phyloP scores from a whole-genome alignment of 208 protist genomes.

The Crithidia expoeki region DNA sequence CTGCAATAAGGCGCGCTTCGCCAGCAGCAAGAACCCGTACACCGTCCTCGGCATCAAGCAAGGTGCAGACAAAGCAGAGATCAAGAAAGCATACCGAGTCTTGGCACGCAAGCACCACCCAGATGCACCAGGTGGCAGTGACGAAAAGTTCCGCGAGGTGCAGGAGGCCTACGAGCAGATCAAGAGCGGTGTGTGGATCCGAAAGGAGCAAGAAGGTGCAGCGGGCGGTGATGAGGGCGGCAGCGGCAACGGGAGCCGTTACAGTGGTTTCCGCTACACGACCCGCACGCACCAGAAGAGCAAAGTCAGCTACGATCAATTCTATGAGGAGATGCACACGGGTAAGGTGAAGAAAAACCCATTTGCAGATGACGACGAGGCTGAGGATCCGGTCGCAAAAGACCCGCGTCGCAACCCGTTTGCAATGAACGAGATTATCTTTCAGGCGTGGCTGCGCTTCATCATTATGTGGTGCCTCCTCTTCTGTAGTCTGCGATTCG shows the following conservation, averaged over 20 bases:
- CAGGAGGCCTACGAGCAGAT: slow-evolving; percentile 91
- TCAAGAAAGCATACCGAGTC: slow-evolving; percentile 92
- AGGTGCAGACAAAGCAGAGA: slow-evolving; percentile 76
- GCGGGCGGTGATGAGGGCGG: slow-evolving; percentile 48
- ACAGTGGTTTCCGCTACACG: slow-evolving; percentile 90
- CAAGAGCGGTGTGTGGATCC: slow-evolving; percentile 87
- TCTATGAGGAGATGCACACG: slow-evolving; percentile 92
- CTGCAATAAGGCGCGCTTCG: slow-evolving; percentile 36
- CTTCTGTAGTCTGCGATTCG: slow-evolving; percentile 70
- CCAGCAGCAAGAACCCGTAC: slow-evolving; percentile 87
- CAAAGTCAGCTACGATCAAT: slow-evolving; percentile 90
- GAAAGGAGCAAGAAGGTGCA: slow-evolving; percentile 46
- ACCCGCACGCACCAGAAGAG: slow-evolving; percentile 78
- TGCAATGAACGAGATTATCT: slow-evolving; percentile 74
- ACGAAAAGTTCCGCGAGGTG: slow-evolving; percentile 91
- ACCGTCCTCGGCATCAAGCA: slow-evolving; percentile 89
- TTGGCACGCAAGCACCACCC: slow-evolving; percentile 91
- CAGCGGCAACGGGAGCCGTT: slow-evolving; percentile 61
- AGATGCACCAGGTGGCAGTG: slow-evolving; percentile 84
- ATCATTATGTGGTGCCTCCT: slow-evolving; percentile 85
- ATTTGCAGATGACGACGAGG: slow-evolving; percentile 82
- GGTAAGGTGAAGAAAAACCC: slow-evolving; percentile 78
- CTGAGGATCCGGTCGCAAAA: slow-evolving; percentile 38
- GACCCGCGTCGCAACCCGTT: slow-evolving; percentile 83
- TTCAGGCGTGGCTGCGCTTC: slow-evolving; percentile 89